Evolutionary conservation across 2,329 filamentous ascomycete genomes (phyloP).

Genomic region (Xylariaceae sp.): DNA sequence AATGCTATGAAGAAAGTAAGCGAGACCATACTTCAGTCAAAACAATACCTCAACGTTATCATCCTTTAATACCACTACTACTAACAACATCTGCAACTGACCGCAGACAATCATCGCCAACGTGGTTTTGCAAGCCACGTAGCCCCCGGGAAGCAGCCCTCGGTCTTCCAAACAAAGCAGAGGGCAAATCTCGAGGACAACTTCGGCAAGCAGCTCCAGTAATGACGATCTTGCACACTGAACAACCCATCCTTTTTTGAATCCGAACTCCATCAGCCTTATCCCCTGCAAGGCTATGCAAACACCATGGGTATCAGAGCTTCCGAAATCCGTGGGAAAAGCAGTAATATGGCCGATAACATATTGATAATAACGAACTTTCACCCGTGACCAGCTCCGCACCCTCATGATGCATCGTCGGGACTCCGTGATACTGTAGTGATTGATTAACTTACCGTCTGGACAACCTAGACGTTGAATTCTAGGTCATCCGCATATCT

Average conservation of each 20-base stretch:
- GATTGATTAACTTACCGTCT: constrained; percentile 22
- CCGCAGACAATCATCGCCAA: too few relatives aligned
- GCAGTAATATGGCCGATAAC: constrained; percentile 6
- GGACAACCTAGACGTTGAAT: constrained; percentile 6
- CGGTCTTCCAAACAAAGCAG: too few relatives aligned
- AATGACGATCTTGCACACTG: too few relatives aligned
- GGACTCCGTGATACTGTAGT: background rate
- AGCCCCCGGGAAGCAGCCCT: too few relatives aligned
- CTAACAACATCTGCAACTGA: too few relatives aligned
- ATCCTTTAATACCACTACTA: too few relatives aligned
- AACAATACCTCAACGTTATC: too few relatives aligned
- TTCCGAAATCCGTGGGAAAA: constrained; percentile 7
- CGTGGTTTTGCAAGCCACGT: too few relatives aligned
- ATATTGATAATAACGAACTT: constrained; percentile 6
- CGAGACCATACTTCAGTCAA: too few relatives aligned
- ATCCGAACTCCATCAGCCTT: constrained; percentile 4
- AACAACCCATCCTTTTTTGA: background rate
- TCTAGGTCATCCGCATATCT: constrained; percentile 14
- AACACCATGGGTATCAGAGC: constrained; percentile 19
- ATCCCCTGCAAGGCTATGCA: constrained; percentile 7
- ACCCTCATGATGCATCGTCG: background rate
- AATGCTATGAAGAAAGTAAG: too few relatives aligned
- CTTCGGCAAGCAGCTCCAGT: too few relatives aligned
- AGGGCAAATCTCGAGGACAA: too few relatives aligned
- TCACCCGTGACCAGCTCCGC: constrained; percentile 1